These are phyloP conservation scores for Amylostereum chailletii DNA, from an alignment of 1,284 basidiomycete species.

Conservation along the genomic window DNA sequence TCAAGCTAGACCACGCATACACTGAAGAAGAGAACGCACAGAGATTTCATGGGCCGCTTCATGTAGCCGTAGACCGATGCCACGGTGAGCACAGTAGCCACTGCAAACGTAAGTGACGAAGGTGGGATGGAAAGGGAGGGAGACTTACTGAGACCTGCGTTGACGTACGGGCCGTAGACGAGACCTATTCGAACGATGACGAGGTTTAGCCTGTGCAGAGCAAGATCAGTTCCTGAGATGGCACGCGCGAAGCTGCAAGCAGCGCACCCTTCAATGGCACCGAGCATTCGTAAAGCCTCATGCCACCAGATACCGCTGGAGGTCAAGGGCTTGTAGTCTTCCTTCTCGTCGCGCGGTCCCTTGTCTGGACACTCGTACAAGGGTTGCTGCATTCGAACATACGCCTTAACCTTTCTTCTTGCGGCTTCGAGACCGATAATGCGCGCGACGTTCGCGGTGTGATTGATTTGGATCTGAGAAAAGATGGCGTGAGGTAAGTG, in stretches of 20 bases:
- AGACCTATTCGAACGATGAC: slow-evolving; percentile 69
- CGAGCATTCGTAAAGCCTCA: slow-evolving; percentile 71
- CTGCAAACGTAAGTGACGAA: slow-evolving; percentile 14
- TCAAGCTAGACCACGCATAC: slow-evolving; percentile 10
- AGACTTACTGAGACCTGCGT: slow-evolving; percentile 53
- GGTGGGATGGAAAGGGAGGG: slow-evolving; percentile 4
- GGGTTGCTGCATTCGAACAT: slow-evolving; percentile 73
- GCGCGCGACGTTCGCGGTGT: slow-evolving; percentile 68
- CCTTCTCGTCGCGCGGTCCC: slow-evolving; percentile 60
- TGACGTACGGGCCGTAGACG: slow-evolving; percentile 69
- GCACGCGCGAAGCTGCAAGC: slow-evolving; percentile 2
- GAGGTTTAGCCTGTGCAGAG: slow-evolving; percentile 57
- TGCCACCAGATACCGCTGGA: slow-evolving; percentile 85
- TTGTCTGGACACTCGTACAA: slow-evolving; percentile 77
- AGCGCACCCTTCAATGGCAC: slow-evolving; percentile 61
- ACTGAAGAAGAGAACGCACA: slow-evolving; percentile 36
- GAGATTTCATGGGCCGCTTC: slow-evolving; percentile 81
- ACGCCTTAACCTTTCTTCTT: slow-evolving; percentile 61
- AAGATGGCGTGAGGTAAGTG: neutral
- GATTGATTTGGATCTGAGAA: slow-evolving; percentile 64
- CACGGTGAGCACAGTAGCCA: slow-evolving; percentile 64
- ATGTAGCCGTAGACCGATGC: slow-evolving; percentile 80
- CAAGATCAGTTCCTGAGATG: neutral
- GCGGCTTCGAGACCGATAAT: slow-evolving; percentile 63
- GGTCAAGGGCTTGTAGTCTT: slow-evolving; percentile 67